Conservation (phyloP, 352 stramenopile genomes). For the Pythium graminicola region DNA sequence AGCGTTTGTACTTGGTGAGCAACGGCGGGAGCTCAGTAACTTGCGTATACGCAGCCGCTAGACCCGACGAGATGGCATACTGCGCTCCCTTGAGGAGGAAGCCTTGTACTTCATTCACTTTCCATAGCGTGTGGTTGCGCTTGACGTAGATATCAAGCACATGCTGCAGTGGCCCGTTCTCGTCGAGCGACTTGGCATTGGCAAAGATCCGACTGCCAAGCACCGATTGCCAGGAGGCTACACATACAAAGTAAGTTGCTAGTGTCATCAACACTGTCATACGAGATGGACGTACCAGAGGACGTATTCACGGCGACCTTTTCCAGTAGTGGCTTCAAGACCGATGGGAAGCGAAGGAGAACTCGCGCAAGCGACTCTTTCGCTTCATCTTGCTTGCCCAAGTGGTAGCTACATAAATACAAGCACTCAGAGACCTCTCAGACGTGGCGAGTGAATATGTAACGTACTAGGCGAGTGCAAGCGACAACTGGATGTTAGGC, state of each 20-base stretch:
- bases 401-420: slow-evolving; percentile 42
- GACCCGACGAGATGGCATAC: slow-evolving; percentile 48
- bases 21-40: slow-evolving; percentile 48
- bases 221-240: slow-evolving; percentile 65
- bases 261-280: too few relatives aligned
- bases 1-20: slow-evolving; percentile 69
- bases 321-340: slow-evolving; percentile 67
- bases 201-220: slow-evolving; percentile 71
- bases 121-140: slow-evolving; percentile 74
- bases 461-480: slow-evolving; percentile 67
- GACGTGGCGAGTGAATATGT: too few relatives aligned
- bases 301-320: slow-evolving; percentile 66
- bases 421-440: background rate
- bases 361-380: slow-evolving; percentile 54
- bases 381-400: slow-evolving; percentile 49
- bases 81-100: slow-evolving; percentile 66
- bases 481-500: slow-evolving; percentile 69
- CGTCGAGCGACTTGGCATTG: slow-evolving; percentile 55
- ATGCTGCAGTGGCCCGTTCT: slow-evolving; percentile 55
- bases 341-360: slow-evolving; percentile 57
- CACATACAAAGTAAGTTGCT: background rate
- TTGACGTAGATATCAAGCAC: slow-evolving; percentile 78
- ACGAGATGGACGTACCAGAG: slow-evolving; percentile 38
- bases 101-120: slow-evolving; percentile 67
- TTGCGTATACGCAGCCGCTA: slow-evolving; percentile 46